Evolutionary conservation across 768 basidiomycete genomes (phyloP), one percentile per base, ranked within the genome.

Genomic region (Phaeotremella skinneri): DNA sequence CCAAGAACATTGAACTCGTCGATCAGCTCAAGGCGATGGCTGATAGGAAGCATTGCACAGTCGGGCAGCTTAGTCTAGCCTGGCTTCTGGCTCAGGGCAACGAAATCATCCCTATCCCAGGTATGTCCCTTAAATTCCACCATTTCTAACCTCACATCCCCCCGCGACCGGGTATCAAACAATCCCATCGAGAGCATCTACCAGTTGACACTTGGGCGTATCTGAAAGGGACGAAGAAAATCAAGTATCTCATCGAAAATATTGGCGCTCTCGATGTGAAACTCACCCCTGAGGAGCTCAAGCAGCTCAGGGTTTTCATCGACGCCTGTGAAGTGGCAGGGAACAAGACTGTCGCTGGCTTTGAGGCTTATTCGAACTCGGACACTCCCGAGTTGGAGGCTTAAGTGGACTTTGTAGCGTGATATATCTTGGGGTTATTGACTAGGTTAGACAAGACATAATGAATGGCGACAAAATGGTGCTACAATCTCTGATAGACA

Each of bases 251-350:
- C 25, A 59, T 64, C 31, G 77, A 78, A 61, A 78, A 78, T 49
- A 65, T 52, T 3, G 69, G 62, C 0, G 68, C 69, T 21, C 43
- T 55, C 3, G 49, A 75, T 16, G 61, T 78, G 32, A 49, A 52
- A 0, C 59, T 78, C 41, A 59, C 45, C 30, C 61, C 67, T 25
- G 68, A 64, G n/a, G 73, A 76, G 49, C 51, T 73, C 49, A 60
- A 63, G 55, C 65, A 70, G 49, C 59, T 78, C n/a, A 55, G 75
- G 3, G 39, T 47, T 39, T 30, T 75, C 49, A 65, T 83, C 42
- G 70, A 78, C 21, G 66, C 58, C 6, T 64, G 74, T 39, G 72
- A 76, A 1, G 74, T 82, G 27, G 78, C 78, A 58, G 82, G 82
- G 3, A 73, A 63, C 2, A 76, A 82, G 56, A 82, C 82, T 70